phyloP scores from a whole-genome alignment of 2,329 filamentous ascomycete genomes.

The Penicillium sp. region DNA sequence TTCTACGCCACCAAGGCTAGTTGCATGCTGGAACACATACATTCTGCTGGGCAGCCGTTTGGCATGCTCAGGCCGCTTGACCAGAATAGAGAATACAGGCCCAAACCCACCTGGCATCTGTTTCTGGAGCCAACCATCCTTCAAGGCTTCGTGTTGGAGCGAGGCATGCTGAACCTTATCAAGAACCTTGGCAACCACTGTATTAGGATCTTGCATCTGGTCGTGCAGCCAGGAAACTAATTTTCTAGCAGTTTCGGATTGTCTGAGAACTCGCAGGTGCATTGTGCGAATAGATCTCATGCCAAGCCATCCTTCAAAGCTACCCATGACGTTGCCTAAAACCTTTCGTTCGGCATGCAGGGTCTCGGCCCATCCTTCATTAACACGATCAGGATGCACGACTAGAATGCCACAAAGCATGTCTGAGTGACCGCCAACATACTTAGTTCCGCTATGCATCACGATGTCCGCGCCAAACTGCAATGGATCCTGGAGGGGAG shows the following conservation, averaged over 20 bases:
- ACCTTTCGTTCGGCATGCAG: too few relatives aligned
- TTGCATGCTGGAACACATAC: constrained; percentile 87
- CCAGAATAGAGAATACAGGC: constrained; percentile 78
- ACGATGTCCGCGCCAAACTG: constrained; percentile 77
- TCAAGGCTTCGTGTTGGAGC: constrained; percentile 65
- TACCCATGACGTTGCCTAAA: constrained; percentile 86
- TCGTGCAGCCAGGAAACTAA: constrained; percentile 73
- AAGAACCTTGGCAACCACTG: constrained; percentile 58
- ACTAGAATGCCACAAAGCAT: constrained; percentile 83
- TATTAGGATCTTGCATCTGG: constrained; percentile 46
- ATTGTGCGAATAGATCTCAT: constrained; percentile 80
- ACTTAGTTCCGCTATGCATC: constrained; percentile 95
- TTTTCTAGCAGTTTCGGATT: constrained; percentile 69
- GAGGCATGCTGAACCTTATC: constrained; percentile 75
- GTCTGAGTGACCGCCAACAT: constrained; percentile 91
- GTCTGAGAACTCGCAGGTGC: constrained; percentile 75
- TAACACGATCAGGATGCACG: constrained; percentile 48
- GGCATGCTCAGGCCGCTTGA: constrained; percentile 65
- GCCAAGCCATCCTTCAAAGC: constrained; percentile 89
- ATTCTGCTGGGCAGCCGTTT: constrained; percentile 74
- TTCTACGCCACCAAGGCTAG: constrained; percentile 90
- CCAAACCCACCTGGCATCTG: constrained; percentile 94
- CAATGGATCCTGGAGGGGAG: constrained; percentile 86
- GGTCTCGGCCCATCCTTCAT: constrained; percentile 58
- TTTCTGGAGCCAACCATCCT: constrained; percentile 67